Evolutionary conservation across 345 rosid genomes (phyloP).

Genomic region (Microthlaspi erraticum): DNA sequence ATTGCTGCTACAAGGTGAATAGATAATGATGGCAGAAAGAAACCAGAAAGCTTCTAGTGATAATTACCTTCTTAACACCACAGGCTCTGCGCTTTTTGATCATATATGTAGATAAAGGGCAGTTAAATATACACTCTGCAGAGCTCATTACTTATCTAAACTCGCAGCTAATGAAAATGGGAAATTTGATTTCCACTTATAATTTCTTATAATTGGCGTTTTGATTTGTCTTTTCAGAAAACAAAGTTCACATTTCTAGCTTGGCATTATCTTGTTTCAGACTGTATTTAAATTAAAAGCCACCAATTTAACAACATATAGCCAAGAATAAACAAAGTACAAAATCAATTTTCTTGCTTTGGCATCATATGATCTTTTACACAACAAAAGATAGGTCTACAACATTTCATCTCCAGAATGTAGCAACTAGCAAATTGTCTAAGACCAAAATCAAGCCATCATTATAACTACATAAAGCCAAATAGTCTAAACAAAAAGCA

Average conservation of each 20-base stretch:
- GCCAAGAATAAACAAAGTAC: conserved; percentile 13
- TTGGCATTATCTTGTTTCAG: neutral
- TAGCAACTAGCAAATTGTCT: conserved; percentile 32
- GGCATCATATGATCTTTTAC: conserved; percentile 23
- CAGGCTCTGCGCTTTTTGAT: conserved; percentile 27
- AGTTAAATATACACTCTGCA: conserved; percentile 1
- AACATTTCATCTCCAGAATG: conserved; percentile 8
- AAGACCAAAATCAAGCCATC: conserved; percentile 28
- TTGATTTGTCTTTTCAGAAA: conserved; percentile 14
- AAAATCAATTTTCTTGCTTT: conserved; percentile 7
- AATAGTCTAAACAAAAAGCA: conserved; percentile 31
- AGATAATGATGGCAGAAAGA: conserved; percentile 25
- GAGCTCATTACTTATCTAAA: conserved; percentile 25
- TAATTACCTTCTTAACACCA: conserved; percentile 16
- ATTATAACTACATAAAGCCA: conserved; percentile 24
- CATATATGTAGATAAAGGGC: conserved; percentile 11
- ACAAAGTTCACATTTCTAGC: neutral
- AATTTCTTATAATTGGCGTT: conserved; percentile 1
- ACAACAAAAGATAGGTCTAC: conserved; percentile 25
- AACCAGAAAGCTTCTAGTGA: conserved; percentile 8
- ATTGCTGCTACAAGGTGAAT: conserved; percentile 31
- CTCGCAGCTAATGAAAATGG: conserved; percentile 28
- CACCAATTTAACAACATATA: conserved; percentile 10
- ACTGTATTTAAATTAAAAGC: neutral
- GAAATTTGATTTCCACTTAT: neutral